phyloP scores from a whole-genome alignment of 164 flowering plant species.

The Paratinospora sagittata region DNA sequence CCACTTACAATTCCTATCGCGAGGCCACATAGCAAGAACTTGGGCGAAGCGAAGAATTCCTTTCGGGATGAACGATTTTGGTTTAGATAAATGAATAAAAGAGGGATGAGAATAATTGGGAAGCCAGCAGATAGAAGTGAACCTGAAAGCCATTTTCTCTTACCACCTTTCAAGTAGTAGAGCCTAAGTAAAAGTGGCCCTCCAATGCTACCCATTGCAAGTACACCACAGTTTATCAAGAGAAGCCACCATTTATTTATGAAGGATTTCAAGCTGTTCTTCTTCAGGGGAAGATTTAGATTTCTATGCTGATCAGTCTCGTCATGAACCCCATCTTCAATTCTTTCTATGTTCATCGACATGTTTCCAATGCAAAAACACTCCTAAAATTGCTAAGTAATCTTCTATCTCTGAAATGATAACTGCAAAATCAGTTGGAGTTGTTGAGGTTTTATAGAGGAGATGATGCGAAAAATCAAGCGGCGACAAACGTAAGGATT shows the following conservation, averaged over 20 bases:
- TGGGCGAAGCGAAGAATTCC: slow-evolving; percentile 4
- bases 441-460: not conserved
- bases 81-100: not conserved
- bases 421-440: not conserved
- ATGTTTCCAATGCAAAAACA: not conserved
- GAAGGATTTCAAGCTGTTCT: not conserved
- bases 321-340: not conserved
- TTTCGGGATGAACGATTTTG: not conserved
- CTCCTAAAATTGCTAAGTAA: not conserved
- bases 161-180: slow-evolving; percentile 8
- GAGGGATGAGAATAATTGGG: slow-evolving; percentile 8
- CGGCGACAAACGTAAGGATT: too few species aligned
- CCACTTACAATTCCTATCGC: slow-evolving; percentile 3
- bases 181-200: slow-evolving; percentile 12
- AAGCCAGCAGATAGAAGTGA: slow-evolving; percentile 10
- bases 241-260: slow-evolving; percentile 5
- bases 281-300: not conserved
- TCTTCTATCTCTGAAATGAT: not conserved
- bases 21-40: not conserved
- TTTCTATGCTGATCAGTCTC: not conserved
- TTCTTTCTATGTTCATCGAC: not conserved
- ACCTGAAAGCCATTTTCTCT: slow-evolving; percentile 7
- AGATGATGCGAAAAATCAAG: not conserved
- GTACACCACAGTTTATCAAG: not conserved
- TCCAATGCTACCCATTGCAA: slow-evolving; percentile 1